Base-by-base conservation (phyloP, 345 rosid genomes). In the Hypericum perforatum region DNA sequence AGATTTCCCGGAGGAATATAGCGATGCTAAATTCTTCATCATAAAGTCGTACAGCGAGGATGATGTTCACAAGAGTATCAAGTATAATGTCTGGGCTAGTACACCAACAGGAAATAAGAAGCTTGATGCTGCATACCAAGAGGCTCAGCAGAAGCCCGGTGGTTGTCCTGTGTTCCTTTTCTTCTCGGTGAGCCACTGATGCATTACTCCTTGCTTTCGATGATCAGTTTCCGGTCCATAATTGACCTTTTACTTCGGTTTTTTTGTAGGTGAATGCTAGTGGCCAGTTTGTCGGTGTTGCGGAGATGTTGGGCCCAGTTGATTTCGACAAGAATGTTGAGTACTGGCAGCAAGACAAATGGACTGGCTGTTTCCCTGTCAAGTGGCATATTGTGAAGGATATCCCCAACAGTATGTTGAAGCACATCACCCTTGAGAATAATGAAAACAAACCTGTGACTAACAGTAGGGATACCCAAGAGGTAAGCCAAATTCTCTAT, bases 21-120 rank as follows among this genome's bases (percentile, higher is more conserved):
- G 73, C 54, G 73, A 70, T 14, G 86, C 80, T 11, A 54, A 58
- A 32, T 81, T 81, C 72, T 78, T 78, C 66, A 79, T 81, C 49
- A 81, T 81, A 45, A 81, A 81, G 61, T 81, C 87, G 56, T 81
- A 78, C 56, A 81, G 82, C 50, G 87, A 81, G 68, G 87, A 81
- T 51, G 84, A 81, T 41, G 62, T 81, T 43, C 87, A 78, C 57
- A 81, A 81, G 63, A 74, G 87, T 64, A 74, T 81, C 60, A 81
- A 81, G 50, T 81, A 81, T 73, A 81, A 72, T 67, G 87, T 81
- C 14, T 81, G 87, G 87, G 73, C 87, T 16, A 81, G 84, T 63
- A 81, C 87, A 43, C 73, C 76, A 29, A 81, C 74, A 54, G 87
- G 87, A 53, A 81, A 81, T 62, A 81, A 67, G 71, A 78, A 74